Percentiles rank a stretch among this genome's conserved stretches.
phyloP scores from a whole-genome alignment of 1,284 basidiomycete genomes.

The Ustilago loliicola region DNA sequence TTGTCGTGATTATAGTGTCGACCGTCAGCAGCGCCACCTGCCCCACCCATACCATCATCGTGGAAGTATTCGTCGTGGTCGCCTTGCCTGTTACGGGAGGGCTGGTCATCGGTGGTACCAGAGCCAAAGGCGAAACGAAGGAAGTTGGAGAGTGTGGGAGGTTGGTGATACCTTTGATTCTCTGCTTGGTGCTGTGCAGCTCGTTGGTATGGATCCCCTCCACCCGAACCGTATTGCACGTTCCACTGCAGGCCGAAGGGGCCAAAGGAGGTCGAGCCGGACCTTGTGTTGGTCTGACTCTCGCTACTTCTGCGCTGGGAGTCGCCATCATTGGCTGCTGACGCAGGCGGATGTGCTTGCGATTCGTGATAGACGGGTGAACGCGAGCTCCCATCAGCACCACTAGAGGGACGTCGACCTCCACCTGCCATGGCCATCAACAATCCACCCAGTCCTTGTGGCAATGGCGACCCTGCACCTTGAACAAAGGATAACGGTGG shows the following conservation, averaged over 20 bases:
- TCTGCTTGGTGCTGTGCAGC: conserved; percentile 28
- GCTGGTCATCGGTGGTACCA: conserved; percentile 16
- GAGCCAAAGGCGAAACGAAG: conserved; percentile 46
- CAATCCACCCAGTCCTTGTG: conserved; percentile 23
- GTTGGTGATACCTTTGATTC: conserved; percentile 15
- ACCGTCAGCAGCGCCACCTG: conserved; percentile 60
- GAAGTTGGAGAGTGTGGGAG: conserved; percentile 48
- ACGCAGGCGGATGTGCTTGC: not conserved
- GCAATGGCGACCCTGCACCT: not conserved
- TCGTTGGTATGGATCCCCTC: conserved; percentile 23
- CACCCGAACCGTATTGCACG: conserved; percentile 43
- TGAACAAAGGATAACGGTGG: conserved; percentile 7
- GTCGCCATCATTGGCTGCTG: not conserved
- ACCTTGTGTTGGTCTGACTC: conserved; percentile 10
- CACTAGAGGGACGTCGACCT: not conserved
- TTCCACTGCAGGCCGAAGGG: conserved; percentile 51
- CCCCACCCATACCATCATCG: conserved; percentile 67
- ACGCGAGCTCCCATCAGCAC: not conserved
- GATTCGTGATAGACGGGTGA: conserved; percentile 2
- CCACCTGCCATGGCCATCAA: conserved; percentile 29
- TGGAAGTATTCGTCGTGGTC: conserved; percentile 41
- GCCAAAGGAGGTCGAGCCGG: conserved; percentile 38
- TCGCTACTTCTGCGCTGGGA: not conserved
- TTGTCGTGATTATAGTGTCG: conserved; percentile 64
- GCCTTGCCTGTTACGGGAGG: not conserved